phyloP scores from a whole-genome alignment of 164 flowering plant species.

The Tinospora cordifolia region DNA sequence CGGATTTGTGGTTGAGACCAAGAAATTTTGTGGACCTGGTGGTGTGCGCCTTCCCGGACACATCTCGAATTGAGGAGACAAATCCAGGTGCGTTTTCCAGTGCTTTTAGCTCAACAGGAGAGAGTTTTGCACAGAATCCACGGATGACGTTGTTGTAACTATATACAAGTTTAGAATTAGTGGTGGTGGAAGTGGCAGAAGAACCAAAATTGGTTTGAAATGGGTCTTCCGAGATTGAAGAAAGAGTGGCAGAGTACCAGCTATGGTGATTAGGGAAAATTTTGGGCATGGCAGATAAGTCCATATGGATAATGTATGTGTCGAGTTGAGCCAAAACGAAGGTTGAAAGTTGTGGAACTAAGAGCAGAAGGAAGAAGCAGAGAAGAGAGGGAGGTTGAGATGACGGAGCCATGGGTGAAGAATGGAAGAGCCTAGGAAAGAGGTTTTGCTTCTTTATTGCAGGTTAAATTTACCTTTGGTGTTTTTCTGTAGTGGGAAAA shows the following conservation, averaged over 20 bases:
- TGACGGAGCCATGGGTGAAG: conserved; percentile 7
- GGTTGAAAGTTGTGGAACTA: background rate
- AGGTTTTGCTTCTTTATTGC: background rate
- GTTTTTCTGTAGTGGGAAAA: background rate
- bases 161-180: background rate
- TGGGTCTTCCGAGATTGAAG: conserved; percentile 1
- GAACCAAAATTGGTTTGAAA: too few species aligned
- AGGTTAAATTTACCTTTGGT: background rate
- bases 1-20: conserved; percentile 2
- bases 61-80: conserved; percentile 3
- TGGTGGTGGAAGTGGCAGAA: background rate
- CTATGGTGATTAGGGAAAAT: conserved; percentile 5
- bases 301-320: conserved; percentile 20
- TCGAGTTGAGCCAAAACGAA: conserved; percentile 1
- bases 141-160: background rate
- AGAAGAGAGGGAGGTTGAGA: background rate
- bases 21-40: conserved; percentile 13
- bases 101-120: conserved; percentile 3
- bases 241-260: conserved; percentile 12
- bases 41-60: conserved; percentile 1
- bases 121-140: conserved; percentile 9
- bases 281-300: conserved; percentile 14
- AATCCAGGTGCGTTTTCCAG: conserved; percentile 6
- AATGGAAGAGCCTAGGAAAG: background rate
- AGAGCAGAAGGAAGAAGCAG: background rate